phyloP scores from a whole-genome alignment of 345 rosid genomes.

The Capsella bursapastoris region DNA sequence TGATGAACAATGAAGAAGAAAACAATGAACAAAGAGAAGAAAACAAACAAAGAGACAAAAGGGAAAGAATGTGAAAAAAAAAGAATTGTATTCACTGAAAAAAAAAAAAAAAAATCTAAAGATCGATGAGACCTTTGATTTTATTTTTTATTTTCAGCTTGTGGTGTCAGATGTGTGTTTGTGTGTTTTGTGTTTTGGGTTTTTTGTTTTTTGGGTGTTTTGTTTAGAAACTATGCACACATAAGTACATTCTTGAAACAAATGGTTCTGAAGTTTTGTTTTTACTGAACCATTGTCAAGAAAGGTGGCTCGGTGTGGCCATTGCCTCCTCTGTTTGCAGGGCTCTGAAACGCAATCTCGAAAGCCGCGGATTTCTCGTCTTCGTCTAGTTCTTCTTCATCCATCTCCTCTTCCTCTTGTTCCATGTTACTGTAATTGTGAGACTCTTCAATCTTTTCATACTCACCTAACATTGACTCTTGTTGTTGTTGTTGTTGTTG shows the following conservation, averaged over 20 bases:
- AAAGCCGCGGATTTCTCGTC: constrained; percentile 57
- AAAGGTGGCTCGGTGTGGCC: constrained; percentile 55
- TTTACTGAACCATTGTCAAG: constrained; percentile 66
- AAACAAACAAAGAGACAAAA: constrained; percentile 37
- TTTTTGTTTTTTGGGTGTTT: constrained; percentile 30
- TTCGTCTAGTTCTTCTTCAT: constrained; percentile 54
- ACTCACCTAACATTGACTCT: constrained; percentile 53
- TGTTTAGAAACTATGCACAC: constrained; percentile 51
- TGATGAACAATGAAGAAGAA: constrained; percentile 39
- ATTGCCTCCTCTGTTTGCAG: constrained; percentile 62
- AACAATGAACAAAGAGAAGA: constrained; percentile 34
- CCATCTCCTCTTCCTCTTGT: constrained; percentile 48
- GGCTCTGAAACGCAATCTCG: constrained; percentile 60
- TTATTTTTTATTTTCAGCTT: constrained; percentile 6
- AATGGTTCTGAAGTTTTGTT: constrained; percentile 16
- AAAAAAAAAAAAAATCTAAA: constrained; percentile 11
- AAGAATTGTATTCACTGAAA: constrained; percentile 42
- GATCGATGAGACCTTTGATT: constrained; percentile 22
- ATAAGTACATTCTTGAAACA: constrained; percentile 44
- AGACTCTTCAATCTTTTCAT: constrained; percentile 53
- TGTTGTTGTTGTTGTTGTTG: constrained; percentile 48
- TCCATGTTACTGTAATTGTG: constrained; percentile 49
- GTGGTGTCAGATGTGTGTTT: constrained; percentile 43
- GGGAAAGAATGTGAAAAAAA: constrained; percentile 40
- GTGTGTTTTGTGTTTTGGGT: constrained; percentile 12